A percentile compares a stretch with the other conserved stretches of the same genome.
These are phyloP conservation scores for Chlorella sp. DNA, from an alignment of 139 green algal genomes.

Conservation along the genomic window DNA sequence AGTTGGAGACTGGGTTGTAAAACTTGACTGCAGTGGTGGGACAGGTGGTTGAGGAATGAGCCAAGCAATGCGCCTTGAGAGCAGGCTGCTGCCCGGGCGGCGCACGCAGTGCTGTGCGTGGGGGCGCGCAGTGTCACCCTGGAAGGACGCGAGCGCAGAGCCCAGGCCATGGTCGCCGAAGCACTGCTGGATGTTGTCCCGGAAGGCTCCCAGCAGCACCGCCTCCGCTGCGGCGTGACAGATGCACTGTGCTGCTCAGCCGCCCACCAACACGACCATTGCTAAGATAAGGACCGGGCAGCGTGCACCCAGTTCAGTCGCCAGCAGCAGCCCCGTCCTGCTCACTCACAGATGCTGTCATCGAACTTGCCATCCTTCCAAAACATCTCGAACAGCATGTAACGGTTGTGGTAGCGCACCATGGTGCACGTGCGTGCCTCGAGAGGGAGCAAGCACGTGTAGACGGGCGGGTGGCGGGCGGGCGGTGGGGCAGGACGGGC, in stretches of 20 bases:
- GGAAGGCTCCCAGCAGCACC: constrained; percentile 23
- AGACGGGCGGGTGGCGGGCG: too few relatives aligned
- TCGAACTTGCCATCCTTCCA: constrained; percentile 54
- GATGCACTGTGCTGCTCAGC: neutral
- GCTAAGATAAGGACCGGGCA: too few relatives aligned
- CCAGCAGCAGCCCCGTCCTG: too few relatives aligned
- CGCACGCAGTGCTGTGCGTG: too few relatives aligned
- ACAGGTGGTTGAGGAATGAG: neutral
- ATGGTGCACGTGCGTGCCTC: constrained; percentile 10
- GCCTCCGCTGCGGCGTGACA: constrained; percentile 23
- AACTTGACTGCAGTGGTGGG: constrained; percentile 53
- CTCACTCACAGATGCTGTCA: constrained; percentile 34
- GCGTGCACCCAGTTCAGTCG: too few relatives aligned
- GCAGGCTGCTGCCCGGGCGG: too few relatives aligned
- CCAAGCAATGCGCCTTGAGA: too few relatives aligned
- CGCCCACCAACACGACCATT: neutral
- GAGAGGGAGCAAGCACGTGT: neutral
- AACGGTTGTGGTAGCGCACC: constrained; percentile 56
- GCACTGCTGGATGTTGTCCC: constrained; percentile 41
- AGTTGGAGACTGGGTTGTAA: constrained; percentile 42
- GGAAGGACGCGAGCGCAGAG: constrained; percentile 28
- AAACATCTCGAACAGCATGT: constrained; percentile 41
- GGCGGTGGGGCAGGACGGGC: too few relatives aligned
- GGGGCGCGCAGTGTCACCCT: too few relatives aligned
- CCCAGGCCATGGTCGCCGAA: constrained; percentile 48